Evolutionary conservation across 345 rosid genomes (phyloP), one percentile per base, ranked within the genome.

Genomic region (Psidium guajava): DNA sequence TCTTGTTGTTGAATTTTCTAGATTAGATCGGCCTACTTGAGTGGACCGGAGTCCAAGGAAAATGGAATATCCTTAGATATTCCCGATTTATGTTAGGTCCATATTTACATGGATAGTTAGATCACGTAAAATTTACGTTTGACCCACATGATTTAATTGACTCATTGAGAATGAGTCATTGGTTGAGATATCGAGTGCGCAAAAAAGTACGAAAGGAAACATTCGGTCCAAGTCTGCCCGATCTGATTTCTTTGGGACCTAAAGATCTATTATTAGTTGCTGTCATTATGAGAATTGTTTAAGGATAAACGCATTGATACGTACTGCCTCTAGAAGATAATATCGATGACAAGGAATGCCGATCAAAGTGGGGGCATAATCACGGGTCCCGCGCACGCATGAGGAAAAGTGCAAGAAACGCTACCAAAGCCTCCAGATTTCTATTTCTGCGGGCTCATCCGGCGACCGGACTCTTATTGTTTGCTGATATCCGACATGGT

Each of bases 211-310:
- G 16, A 5, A 58, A n/a, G 32, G n/a, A n/a, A 6, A 27, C 18
- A 12, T 12, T n/a, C 14, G 2, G 4, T 58, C 36, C 14, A n/a
- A n/a, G 13, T 58, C 8, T 11, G 32, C 32, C 4, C 0, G 0
- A 3, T 25, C 7, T 57, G 11, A 6, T 24, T 27, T 0, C 10
- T 24, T 57, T 25, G 1, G 69, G 61, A 11, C 15, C 0, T 25
- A 6, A 57, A 57, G 28, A 57, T 59, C 36, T 61, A 6, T 57
- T 59, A 59, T 27, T n/a, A n/a, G 47, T n/a, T 14, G 14, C 6
- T 59, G 6, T 12, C 3, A 25, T 11, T 14, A 49, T 49, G 9
- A 49, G 10, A 22, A 56, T 56, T 57, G 11, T 14, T 14, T 61
- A 61, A 61, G 74, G 21, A 61, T 15, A 15, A 61, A 61, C 40